Conservation (phyloP, 257 asterid species). For the Solanum clarkiae region DNA sequence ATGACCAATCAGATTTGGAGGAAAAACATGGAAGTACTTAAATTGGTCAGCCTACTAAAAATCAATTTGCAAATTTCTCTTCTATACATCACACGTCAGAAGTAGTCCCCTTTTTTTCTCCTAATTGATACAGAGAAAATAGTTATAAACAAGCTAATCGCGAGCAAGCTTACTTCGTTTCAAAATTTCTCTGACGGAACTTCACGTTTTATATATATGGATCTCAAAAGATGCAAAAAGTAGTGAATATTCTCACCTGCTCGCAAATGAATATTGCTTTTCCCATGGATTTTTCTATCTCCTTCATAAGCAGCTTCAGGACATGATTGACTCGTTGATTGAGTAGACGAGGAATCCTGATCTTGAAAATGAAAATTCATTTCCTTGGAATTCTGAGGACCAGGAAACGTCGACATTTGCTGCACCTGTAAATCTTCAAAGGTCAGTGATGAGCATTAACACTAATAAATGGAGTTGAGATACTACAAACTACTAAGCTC, state of each 20-base stretch:
- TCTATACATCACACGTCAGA: neutral
- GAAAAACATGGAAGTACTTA: neutral
- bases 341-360: constrained; percentile 15
- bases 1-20: neutral
- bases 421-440: neutral
- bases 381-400: neutral
- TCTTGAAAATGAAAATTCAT: constrained; percentile 9
- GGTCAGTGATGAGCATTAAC: constrained; percentile 3
- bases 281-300: constrained; percentile 1
- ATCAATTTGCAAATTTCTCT: neutral
- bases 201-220: neutral
- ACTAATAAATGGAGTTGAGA: neutral
- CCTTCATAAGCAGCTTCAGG: constrained; percentile 2
- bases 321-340: constrained; percentile 14
- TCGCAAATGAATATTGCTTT: neutral
- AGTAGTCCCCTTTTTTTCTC: neutral
- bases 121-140: neutral
- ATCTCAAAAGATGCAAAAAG: neutral
- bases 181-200: neutral
- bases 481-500: neutral
- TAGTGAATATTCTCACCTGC: neutral
- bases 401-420: neutral
- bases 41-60: neutral
- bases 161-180: neutral
- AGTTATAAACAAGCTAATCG: neutral